These are phyloP conservation scores for Trebouxia sp. DNA, from an alignment of 139 green algal species.

Conservation along the genomic window DNA sequence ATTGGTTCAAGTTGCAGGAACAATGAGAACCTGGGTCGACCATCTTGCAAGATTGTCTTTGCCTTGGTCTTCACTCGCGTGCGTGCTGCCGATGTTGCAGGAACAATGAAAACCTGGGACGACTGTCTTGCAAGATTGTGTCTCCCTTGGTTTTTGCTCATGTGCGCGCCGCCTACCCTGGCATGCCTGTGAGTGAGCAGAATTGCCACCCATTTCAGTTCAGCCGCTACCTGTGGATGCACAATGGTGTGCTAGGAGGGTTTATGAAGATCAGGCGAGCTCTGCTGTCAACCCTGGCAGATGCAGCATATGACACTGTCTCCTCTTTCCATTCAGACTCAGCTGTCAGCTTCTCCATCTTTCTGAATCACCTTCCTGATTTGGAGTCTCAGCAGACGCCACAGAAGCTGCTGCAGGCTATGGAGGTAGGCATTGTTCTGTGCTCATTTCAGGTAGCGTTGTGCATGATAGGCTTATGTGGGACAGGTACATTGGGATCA, in stretches of 20 bases:
- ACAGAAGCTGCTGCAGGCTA: conserved; percentile 74
- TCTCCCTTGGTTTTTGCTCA: conserved; percentile 94
- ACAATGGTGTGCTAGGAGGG: conserved; percentile 93
- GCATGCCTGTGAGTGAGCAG: conserved; percentile 93
- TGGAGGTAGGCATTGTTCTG: conserved; percentile 59
- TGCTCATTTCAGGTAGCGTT: too few relatives aligned
- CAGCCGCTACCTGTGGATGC: conserved; percentile 95
- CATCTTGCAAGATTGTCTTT: background rate
- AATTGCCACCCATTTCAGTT: conserved; percentile 92
- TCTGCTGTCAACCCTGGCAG: conserved; percentile 76
- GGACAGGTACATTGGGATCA: too few relatives aligned
- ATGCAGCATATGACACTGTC: conserved; percentile 84
- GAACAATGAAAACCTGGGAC: conserved; percentile 96
- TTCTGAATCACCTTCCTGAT: conserved; percentile 88
- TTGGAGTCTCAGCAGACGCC: conserved; percentile 61
- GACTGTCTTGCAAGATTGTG: conserved; percentile 89
- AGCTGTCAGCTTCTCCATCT: conserved; percentile 89
- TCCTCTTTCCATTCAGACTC: conserved; percentile 92
- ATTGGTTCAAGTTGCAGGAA: background rate
- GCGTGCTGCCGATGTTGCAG: conserved; percentile 31
- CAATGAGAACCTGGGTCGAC: background rate
- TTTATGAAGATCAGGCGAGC: conserved; percentile 82
- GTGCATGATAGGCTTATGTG: too few relatives aligned
- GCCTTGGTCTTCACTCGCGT: background rate
- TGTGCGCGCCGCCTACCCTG: conserved; percentile 90